These are phyloP conservation scores for Teunomyces barrocoloradensis DNA, from an alignment of 805 yeast species.

Conservation along the genomic window DNA sequence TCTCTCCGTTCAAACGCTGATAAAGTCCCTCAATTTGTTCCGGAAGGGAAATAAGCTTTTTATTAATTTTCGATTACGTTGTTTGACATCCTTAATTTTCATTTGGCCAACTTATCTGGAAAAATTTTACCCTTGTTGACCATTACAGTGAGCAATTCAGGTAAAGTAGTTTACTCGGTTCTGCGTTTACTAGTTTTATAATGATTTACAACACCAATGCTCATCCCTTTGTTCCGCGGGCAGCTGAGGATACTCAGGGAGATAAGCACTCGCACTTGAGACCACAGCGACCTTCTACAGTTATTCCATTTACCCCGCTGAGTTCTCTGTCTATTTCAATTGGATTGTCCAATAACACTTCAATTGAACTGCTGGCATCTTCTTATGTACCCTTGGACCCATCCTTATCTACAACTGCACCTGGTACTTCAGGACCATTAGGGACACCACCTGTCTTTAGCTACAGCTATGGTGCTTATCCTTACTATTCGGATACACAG, in stretches of 20 bases:
- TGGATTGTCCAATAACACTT: neutral
- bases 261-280: neutral
- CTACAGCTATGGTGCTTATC: neutral
- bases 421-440: neutral
- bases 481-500: neutral
- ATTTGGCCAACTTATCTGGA: neutral
- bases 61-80: neutral
- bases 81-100: slow-evolving; percentile 4
- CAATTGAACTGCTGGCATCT: neutral
- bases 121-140: neutral
- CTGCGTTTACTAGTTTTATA: neutral
- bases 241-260: neutral
- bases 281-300: neutral
- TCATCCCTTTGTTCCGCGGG: slow-evolving; percentile 5
- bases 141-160: neutral
- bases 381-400: neutral
- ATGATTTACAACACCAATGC: slow-evolving; percentile 4
- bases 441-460: neutral
- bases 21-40: slow-evolving; percentile 1
- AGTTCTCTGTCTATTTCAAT: neutral
- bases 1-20: neutral
- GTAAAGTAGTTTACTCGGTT: neutral
- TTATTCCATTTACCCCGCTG: neutral
- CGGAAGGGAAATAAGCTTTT: neutral
- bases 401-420: neutral